A percentile compares a stretch with the other conserved stretches of the same genome.
Evolutionary conservation across 225 moss, liverwort and hornwort genomes (phyloP).

Genomic region (Ulota crispa): DNA sequence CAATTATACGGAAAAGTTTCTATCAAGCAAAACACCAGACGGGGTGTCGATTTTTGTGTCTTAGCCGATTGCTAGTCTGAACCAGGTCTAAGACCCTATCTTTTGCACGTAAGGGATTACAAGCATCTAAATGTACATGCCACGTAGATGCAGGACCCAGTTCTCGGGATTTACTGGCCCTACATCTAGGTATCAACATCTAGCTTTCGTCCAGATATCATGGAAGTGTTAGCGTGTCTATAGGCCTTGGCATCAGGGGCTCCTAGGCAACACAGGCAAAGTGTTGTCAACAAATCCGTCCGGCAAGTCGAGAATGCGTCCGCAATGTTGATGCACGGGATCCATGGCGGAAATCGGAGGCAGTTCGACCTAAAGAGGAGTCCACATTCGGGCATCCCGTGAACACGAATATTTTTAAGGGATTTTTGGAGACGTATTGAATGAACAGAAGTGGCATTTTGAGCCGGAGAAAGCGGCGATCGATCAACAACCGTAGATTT

Average conservation of each 20-base stretch:
- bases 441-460: background rate
- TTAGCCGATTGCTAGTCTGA: too few relatives aligned
- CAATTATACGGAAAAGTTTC: too few relatives aligned
- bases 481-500: background rate
- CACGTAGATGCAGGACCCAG: too few relatives aligned
- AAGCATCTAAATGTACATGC: background rate
- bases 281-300: background rate
- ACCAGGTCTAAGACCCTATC: too few relatives aligned
- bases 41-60: too few relatives aligned
- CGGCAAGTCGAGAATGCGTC: background rate
- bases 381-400: background rate
- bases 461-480: conserved; percentile 1
- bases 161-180: background rate
- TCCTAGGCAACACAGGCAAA: background rate
- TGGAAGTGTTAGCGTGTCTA: background rate
- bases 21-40: too few relatives aligned
- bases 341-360: background rate
- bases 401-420: background rate
- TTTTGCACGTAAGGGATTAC: too few relatives aligned
- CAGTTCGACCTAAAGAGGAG: background rate
- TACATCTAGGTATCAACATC: background rate
- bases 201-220: accelerated
- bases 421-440: background rate
- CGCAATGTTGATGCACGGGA: background rate
- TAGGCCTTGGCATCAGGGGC: background rate